Evolutionary conservation across 2,329 filamentous ascomycete genomes (phyloP), one percentile per base, ranked within the genome.

Genomic region (Arthrobotrys iridis): DNA sequence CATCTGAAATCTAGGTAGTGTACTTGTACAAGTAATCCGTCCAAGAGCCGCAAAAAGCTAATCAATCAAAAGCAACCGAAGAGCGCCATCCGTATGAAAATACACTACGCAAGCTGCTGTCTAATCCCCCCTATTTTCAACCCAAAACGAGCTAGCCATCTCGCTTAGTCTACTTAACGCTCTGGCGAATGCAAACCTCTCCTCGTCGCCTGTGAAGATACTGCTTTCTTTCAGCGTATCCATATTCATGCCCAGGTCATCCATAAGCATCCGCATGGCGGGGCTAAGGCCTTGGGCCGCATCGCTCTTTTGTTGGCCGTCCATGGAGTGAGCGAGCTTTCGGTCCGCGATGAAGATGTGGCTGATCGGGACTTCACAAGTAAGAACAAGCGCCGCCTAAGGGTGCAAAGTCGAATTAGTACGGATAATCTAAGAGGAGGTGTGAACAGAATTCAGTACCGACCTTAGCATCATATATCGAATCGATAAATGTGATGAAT

Each of bases 401-500:
- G 8, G 30, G 1, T 3, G 48, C 4, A 55, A 37, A n/a, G 11
- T 37, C 2, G 18, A 18, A 22, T 52, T 46, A 52, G 15, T 55
- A 63, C 52, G 41, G 46, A 10, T 10, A 7, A 22, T n/a, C 3
- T 2, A 22, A 22, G 13, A 15, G 8, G 1, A 52, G 28, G 4
- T 26, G 10, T 22, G 10, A n/a, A 41, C 15, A 30, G n/a, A 26
- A 11, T 11, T 15, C 3, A 15, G 15, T n/a, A 20, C 84, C 72
- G 81, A 87, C 86, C 79, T 86, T 82, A 77, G 83, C 85, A 82
- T 99, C 95, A 81, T 99, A 99, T 3, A 97, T 90, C 4, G 95
- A 94, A 81, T 99, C 95, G 78, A 99, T 92, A 79, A 99, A 97
- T 0, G 94, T 99, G 81, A 99, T 99, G 82, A 99, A 97, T 3